Conservation (phyloP, 2,329 filamentous ascomycete genomes). For the Aspergillus udagawae region DNA sequence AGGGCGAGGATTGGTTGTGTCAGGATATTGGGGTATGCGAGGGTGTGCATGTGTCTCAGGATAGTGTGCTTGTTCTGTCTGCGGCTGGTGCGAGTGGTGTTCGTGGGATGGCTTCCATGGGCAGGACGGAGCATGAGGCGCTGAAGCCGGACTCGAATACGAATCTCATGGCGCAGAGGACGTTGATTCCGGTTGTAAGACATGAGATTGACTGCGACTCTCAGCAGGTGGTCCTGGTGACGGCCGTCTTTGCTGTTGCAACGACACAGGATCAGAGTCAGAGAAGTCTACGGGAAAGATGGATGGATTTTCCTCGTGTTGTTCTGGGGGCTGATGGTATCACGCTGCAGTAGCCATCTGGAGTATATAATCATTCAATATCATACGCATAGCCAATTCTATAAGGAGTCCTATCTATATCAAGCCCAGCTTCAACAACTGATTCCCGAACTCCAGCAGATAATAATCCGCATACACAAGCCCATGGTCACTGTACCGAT, state of each 20-base stretch:
- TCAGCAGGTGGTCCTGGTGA: not conserved
- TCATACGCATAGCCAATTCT: too few species aligned
- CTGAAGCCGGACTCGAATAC: conserved; percentile 31
- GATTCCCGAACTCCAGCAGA: conserved; percentile 39
- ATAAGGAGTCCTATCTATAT: conserved; percentile 1
- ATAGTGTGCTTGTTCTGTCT: conserved; percentile 9
- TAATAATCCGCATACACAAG: conserved; percentile 43
- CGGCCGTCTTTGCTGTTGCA: conserved; percentile 3
- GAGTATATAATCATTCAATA: too few species aligned
- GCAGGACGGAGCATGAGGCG: not conserved
- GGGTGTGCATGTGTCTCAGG: not conserved
- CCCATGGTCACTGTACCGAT: conserved; percentile 36
- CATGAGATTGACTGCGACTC: not conserved
- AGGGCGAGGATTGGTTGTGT: not conserved
- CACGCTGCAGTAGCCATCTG: not conserved
- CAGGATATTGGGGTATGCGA: too few species aligned
- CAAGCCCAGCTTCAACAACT: conserved; percentile 27
- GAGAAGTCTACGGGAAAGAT: not conserved
- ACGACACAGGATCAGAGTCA: not conserved
- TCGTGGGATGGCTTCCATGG: too few species aligned
- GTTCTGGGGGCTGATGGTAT: not conserved
- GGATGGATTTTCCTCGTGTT: not conserved
- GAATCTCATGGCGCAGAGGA: conserved; percentile 23
- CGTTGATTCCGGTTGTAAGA: conserved; percentile 19
- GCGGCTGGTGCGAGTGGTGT: conserved; percentile 9